phyloP scores from a whole-genome alignment of 371 early-diverging fungal genomes.

The Amoeboaphelidium protococcarum region DNA sequence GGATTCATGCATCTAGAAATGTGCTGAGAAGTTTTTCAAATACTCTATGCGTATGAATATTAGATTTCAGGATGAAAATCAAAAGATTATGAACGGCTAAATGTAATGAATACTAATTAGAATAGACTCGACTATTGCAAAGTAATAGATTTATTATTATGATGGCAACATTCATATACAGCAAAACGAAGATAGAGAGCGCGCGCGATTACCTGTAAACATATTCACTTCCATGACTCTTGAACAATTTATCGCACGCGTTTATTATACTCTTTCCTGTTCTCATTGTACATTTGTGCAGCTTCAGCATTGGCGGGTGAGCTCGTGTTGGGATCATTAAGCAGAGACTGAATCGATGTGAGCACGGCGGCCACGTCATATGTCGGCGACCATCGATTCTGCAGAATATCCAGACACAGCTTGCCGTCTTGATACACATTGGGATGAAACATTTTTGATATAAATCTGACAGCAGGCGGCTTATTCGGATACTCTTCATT shows the following conservation, averaged over 20 bases:
- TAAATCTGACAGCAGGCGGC: slow-evolving; percentile 91
- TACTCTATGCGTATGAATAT: slow-evolving; percentile 63
- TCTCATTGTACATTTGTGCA: slow-evolving; percentile 74
- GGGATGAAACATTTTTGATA: slow-evolving; percentile 96
- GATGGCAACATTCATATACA: too few species aligned
- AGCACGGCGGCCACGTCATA: slow-evolving; percentile 12
- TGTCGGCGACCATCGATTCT: slow-evolving; percentile 56
- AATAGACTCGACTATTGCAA: too few species aligned
- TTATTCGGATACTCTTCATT: slow-evolving; percentile 90
- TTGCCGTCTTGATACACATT: slow-evolving; percentile 96
- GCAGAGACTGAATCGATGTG: slow-evolving; percentile 85
- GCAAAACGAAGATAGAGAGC: too few species aligned
- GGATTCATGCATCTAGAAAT: slow-evolving; percentile 39
- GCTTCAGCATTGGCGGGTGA: slow-evolving; percentile 97
- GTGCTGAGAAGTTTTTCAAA: slow-evolving; percentile 79
- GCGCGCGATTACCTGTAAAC: too few species aligned
- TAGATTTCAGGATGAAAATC: slow-evolving; percentile 46
- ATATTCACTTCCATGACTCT: slow-evolving; percentile 50
- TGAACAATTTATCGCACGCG: slow-evolving; percentile 85
- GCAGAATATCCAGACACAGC: slow-evolving; percentile 93
- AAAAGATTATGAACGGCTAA: neutral
- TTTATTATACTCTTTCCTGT: slow-evolving; percentile 72
- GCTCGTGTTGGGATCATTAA: slow-evolving; percentile 95
- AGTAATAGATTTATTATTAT: too few species aligned
- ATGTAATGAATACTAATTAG: too few species aligned